A percentile compares a stretch with the other conserved stretches of the same genome.
These are phyloP conservation scores for Xylaria curta DNA, from an alignment of 495 filamentous ascomycete genomes.

Conservation along the genomic window DNA sequence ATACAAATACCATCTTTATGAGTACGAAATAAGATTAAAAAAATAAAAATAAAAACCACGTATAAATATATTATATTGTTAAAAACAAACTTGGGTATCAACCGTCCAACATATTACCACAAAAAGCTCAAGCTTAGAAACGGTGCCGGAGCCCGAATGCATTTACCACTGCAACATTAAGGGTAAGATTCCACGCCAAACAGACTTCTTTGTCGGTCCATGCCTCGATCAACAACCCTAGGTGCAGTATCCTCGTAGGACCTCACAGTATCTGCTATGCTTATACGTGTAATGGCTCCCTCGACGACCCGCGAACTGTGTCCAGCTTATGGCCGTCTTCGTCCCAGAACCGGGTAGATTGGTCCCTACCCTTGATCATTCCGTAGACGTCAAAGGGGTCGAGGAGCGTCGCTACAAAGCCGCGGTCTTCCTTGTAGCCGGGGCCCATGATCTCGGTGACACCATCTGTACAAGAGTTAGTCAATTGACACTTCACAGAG, in stretches of 20 bases:
- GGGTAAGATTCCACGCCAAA: neutral
- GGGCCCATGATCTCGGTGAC: slow-evolving; percentile 68
- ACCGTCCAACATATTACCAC: neutral
- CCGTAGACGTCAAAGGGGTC: slow-evolving; percentile 74
- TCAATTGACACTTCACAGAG: neutral
- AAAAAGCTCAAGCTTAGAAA: neutral
- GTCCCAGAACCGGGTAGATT: slow-evolving; percentile 64
- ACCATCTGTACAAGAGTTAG: slow-evolving; percentile 49
- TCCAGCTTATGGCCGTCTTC: slow-evolving; percentile 5
- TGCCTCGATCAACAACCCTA: too few species aligned
- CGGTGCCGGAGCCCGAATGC: neutral
- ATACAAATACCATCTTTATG: neutral
- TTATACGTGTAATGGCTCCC: slow-evolving; percentile 1
- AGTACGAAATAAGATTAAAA: neutral
- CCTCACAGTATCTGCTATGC: neutral
- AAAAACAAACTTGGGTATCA: slow-evolving; percentile 9
- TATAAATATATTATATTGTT: neutral
- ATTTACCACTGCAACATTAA: neutral
- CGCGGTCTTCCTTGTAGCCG: slow-evolving; percentile 64
- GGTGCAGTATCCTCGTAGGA: neutral
- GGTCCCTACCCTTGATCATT: slow-evolving; percentile 57
- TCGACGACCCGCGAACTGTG: neutral
- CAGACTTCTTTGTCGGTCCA: neutral
- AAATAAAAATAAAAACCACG: neutral
- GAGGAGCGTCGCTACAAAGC: slow-evolving; percentile 60